Percentiles rank a stretch among this genome's conserved stretches.
Evolutionary conservation across 192 early-diverging fungal genomes (phyloP).

Genomic region (Coemansia reversa): DNA sequence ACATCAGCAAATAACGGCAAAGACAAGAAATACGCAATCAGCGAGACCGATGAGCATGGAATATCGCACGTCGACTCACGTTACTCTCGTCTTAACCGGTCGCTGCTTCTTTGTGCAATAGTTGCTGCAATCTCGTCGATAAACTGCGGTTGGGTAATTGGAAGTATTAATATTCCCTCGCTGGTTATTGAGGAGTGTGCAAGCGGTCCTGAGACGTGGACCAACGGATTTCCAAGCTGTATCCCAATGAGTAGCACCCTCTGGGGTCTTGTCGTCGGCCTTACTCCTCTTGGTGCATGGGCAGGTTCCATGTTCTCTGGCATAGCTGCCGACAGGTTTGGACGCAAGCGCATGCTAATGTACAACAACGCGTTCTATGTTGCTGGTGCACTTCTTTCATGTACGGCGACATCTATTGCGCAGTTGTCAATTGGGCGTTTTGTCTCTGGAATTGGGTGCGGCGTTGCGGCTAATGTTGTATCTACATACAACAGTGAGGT

Average conservation of each 20-base stretch:
- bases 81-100: conserved; percentile 24
- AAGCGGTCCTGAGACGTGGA: conserved; percentile 42
- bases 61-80: conserved; percentile 36
- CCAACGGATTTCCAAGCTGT: conserved; percentile 59
- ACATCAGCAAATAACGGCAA: conserved; percentile 15
- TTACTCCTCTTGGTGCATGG: conserved; percentile 70
- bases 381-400: conserved; percentile 62
- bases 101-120: conserved; percentile 35
- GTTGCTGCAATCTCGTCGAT: conserved; percentile 47
- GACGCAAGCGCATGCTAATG: conserved; percentile 67
- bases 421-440: conserved; percentile 69
- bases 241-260: conserved; percentile 67
- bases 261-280: conserved; percentile 60
- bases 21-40: conserved; percentile 1
- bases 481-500: conserved; percentile 82
- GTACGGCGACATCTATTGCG: conserved; percentile 54
- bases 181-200: conserved; percentile 56
- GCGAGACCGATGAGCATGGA: conserved; percentile 24
- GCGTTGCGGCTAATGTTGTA: conserved; percentile 71
- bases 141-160: conserved; percentile 56
- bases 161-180: conserved; percentile 57
- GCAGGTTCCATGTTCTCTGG: conserved; percentile 72
- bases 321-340: conserved; percentile 62
- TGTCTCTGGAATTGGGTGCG: conserved; percentile 74
- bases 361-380: conserved; percentile 65